Percentiles rank a stretch among this genome's conserved stretches.
Conservation (phyloP, 331 rosid genomes). For the Malus hybrid region DNA sequence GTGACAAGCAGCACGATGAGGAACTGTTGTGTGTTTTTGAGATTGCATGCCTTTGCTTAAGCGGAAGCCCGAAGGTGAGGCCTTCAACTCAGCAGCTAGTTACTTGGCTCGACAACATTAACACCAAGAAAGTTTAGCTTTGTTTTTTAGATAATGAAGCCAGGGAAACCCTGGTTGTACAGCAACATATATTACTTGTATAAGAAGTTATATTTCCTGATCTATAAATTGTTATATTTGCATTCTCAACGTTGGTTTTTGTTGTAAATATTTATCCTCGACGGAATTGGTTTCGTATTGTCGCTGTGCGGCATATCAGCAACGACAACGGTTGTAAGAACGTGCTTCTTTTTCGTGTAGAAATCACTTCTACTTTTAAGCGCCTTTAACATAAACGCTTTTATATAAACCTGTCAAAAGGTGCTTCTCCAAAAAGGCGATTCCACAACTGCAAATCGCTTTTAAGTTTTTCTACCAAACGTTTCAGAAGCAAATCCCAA, state of each 20-base stretch:
- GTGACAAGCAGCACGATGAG: slow-evolving; percentile 19
- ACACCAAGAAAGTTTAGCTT: slow-evolving; percentile 1
- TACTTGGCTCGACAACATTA: slow-evolving; percentile 30
- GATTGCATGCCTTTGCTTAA: slow-evolving; percentile 35
- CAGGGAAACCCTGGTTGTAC: slow-evolving; percentile 9
- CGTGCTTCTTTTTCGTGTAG: no score
- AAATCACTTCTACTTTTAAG: no score
- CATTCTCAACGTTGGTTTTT: neutral
- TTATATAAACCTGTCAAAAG: no score
- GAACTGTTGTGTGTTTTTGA: slow-evolving; percentile 23
- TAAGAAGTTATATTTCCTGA: neutral
- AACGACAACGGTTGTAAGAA: neutral
- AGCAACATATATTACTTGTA: neutral
- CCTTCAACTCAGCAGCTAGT: slow-evolving; percentile 40
- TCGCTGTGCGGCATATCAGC: neutral
- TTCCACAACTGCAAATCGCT: no score
- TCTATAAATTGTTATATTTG: neutral
- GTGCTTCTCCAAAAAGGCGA: no score
- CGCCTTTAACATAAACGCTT: no score
- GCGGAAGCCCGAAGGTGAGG: slow-evolving; percentile 31
- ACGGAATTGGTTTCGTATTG: no score
- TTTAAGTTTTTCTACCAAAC: no score
- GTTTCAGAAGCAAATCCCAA: no score
- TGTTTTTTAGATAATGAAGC: neutral
- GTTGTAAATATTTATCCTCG: neutral